A percentile compares a stretch with the other conserved stretches of the same genome.
These are phyloP conservation scores for Pulicaria dysenterica DNA, from an alignment of 129 eudicot species.

Conservation along the genomic window DNA sequence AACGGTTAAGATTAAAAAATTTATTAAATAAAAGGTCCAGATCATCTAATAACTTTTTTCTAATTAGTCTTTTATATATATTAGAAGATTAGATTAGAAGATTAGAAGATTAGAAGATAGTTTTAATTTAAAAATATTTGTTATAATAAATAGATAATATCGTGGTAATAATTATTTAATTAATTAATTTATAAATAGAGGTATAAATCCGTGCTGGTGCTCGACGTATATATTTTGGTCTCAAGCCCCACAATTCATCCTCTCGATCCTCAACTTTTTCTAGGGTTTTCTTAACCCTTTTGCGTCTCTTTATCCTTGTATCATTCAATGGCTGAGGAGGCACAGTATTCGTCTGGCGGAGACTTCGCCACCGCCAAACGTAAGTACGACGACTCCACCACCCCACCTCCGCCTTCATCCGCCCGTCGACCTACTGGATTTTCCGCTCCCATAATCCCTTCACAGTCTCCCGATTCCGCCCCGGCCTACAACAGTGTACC, in stretches of 20 bases:
- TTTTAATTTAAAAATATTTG: no score
- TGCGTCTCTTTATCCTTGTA: conserved; percentile 6
- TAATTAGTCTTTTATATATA: no score
- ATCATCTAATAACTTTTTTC: no score
- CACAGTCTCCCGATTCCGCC: conserved; percentile 54
- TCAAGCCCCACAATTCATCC: conserved; percentile 13
- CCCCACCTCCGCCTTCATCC: conserved; percentile 52
- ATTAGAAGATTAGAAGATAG: no score
- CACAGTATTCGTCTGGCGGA: conserved; percentile 48
- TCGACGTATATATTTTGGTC: conserved; percentile 12
- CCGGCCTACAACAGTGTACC: conserved; percentile 51
- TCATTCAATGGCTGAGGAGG: conserved; percentile 72
- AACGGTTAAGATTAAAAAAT: no score
- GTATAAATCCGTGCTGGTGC: background rate
- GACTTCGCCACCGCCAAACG: conserved; percentile 61
- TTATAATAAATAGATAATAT: no score
- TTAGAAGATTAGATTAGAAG: no score
- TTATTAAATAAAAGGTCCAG: no score
- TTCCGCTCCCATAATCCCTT: conserved; percentile 61
- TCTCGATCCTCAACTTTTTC: conserved; percentile 20
- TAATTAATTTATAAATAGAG: no score
- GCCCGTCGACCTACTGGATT: conserved; percentile 74
- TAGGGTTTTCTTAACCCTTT: conserved; percentile 51
- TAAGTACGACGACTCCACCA: conserved; percentile 72
- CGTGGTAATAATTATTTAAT: no score